A percentile compares a stretch with the other conserved stretches of the same genome.
Conservation (phyloP, 2,329 filamentous ascomycete genomes). For the Apiospora phragmitis region DNA sequence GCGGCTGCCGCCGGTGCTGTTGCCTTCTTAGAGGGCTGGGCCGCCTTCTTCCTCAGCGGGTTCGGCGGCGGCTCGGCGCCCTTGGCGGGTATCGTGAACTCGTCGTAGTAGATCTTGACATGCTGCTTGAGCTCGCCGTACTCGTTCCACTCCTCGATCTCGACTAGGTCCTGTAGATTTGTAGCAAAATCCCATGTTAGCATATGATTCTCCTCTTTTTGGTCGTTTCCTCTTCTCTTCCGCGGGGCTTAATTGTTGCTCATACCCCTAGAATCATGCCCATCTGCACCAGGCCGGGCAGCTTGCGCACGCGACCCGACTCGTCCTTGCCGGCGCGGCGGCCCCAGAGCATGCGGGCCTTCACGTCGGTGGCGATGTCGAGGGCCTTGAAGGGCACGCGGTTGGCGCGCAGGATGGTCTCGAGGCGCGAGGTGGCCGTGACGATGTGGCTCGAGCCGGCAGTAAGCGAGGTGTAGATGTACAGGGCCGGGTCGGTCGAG, state of each 20-base stretch:
- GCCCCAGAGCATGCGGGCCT: conserved; percentile 85
- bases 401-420: conserved; percentile 95
- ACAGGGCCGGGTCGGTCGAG: conserved; percentile 71
- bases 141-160: conserved; percentile 99
- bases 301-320: conserved; percentile 65
- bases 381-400: conserved; percentile 90
- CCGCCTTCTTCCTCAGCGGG: conserved; percentile 39
- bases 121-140: conserved; percentile 92
- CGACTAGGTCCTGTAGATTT: conserved; percentile 74
- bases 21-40: conserved; percentile 25
- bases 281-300: conserved; percentile 86
- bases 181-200: neutral
- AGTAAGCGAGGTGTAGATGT: conserved; percentile 94
- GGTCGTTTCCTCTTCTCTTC: neutral
- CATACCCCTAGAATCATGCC: conserved; percentile 82
- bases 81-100: conserved; percentile 58
- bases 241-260: neutral
- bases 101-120: conserved; percentile 68
- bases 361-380: conserved; percentile 87
- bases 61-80: conserved; percentile 50
- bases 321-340: conserved; percentile 75
- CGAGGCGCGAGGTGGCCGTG: conserved; percentile 90
- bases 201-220: neutral
- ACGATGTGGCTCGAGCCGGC: conserved; percentile 95
- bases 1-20: conserved; percentile 20